phyloP scores from a whole-genome alignment of 2,329 filamentous ascomycete genomes.

The Colletotrichum tropicale region DNA sequence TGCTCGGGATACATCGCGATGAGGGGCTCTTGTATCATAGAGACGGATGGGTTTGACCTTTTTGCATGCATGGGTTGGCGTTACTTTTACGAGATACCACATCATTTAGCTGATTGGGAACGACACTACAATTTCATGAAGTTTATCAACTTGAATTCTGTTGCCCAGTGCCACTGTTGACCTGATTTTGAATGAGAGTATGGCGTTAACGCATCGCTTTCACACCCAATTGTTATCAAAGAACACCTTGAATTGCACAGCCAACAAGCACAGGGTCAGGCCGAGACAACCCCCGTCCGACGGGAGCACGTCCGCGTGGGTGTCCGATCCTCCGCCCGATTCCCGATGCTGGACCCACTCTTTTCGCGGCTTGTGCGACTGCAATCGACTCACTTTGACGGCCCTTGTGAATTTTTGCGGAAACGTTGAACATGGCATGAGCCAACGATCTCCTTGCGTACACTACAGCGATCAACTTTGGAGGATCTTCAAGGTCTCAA shows the following conservation, averaged over 20 bases:
- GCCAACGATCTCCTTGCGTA: not conserved
- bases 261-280: not conserved
- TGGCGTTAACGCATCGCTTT: too few relatives aligned
- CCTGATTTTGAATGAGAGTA: not conserved
- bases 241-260: not conserved
- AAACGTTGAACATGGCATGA: not conserved
- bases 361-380: not conserved
- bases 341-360: not conserved
- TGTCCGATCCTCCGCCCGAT: not conserved
- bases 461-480: not conserved
- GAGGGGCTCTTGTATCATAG: not conserved
- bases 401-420: not conserved
- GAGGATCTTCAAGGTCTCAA: too few relatives aligned
- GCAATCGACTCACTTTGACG: not conserved
- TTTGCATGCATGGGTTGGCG: conserved; percentile 16
- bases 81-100: conserved; percentile 19
- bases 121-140: not conserved
- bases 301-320: not conserved
- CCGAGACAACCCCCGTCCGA: not conserved
- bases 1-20: not conserved
- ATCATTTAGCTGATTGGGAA: conserved; percentile 15
- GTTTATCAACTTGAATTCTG: not conserved
- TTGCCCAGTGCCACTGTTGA: not conserved
- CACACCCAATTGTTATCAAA: too few relatives aligned
- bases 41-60: not conserved